Conservation (phyloP, 2,329 filamentous ascomycete genomes). For the Aspergillus quadricinctus region DNA sequence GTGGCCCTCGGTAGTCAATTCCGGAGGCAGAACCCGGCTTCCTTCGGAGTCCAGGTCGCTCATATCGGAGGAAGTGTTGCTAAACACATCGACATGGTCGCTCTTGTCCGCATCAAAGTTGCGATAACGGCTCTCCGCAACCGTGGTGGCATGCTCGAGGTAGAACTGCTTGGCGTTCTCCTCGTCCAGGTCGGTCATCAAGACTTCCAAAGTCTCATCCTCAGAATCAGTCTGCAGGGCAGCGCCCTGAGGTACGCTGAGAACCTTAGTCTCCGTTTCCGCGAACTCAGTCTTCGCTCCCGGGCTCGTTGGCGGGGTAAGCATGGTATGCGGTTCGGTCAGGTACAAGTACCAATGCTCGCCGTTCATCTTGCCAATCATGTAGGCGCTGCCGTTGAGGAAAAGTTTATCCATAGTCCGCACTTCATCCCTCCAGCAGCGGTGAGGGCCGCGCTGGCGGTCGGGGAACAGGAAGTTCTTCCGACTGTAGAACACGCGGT, state of each 20-base stretch:
- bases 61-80: slow-evolving; percentile 63
- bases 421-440: slow-evolving; percentile 97
- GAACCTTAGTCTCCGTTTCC: slow-evolving; percentile 56
- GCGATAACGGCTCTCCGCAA: slow-evolving; percentile 77
- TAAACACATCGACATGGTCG: slow-evolving; percentile 70
- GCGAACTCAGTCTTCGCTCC: slow-evolving; percentile 43
- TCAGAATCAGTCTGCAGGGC: slow-evolving; percentile 27
- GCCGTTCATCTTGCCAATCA: slow-evolving; percentile 99
- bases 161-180: slow-evolving; percentile 65
- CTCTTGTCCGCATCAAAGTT: slow-evolving; percentile 60
- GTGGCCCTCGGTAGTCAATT: slow-evolving; percentile 87
- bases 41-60: slow-evolving; percentile 54
- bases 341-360: slow-evolving; percentile 99
- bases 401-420: slow-evolving; percentile 89
- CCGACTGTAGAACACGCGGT: slow-evolving; percentile 96
- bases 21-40: slow-evolving; percentile 56
- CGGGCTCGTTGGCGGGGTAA: slow-evolving; percentile 81
- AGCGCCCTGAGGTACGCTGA: slow-evolving; percentile 48
- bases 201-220: slow-evolving; percentile 56
- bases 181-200: slow-evolving; percentile 66
- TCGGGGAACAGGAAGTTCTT: slow-evolving; percentile 98
- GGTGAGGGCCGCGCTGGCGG: slow-evolving; percentile 87
- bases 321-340: slow-evolving; percentile 73
- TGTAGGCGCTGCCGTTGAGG: slow-evolving; percentile 88
- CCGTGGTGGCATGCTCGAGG: slow-evolving; percentile 77